Base-by-base conservation (phyloP, 169 alveolate genomes). In the Plasmodium malariae region DNA sequence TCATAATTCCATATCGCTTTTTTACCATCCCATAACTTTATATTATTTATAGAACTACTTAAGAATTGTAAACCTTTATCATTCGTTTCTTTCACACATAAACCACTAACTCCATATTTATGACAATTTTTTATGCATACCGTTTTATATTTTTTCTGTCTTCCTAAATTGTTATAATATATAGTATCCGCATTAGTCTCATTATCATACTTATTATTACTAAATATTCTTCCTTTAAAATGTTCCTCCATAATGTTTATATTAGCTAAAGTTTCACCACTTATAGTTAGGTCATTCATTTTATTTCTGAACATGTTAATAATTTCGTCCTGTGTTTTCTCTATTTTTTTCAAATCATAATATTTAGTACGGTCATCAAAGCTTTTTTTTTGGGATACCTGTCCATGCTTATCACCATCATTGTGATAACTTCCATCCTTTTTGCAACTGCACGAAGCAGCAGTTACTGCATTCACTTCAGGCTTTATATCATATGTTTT, bases 51-150 rank as follows among this genome's bases (percentile, higher is more conserved):
- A 26, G 76, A 76, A 37, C 88, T 76, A 62, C 88, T 76, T 26
- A 76, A 76, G 24, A 76, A 40, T 49, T 65, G 3, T 17, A 76
- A 51, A 36, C 11, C 48, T 11, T 60, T 76, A 34, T 32, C 34
- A 24, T 43, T 60, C 5, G 65, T 28, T 76, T 51, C 88, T 32
- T 76, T 59, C 17, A 76, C 76, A 54, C 88, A 76, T 76, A 76
- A 76, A 14, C 88, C 88, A 76, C 68, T 76, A 5, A 76, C 88
- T 51, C 88, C 88, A 76, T 76, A 60, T 62, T 59, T 60, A 32
- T 76, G 88, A 21, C 76, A 59, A 40, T 76, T 76, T 32, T 62
- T 76, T 28, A 76, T 76, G 49, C 72, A 73, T 24, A 54, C n/a
- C 3, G 40, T 73, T 73, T 73, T 73, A 45, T 54, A 73, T 24